Conservation (phyloP, 2,329 filamentous ascomycete genomes). For the Cryphonectria radicalis region DNA sequence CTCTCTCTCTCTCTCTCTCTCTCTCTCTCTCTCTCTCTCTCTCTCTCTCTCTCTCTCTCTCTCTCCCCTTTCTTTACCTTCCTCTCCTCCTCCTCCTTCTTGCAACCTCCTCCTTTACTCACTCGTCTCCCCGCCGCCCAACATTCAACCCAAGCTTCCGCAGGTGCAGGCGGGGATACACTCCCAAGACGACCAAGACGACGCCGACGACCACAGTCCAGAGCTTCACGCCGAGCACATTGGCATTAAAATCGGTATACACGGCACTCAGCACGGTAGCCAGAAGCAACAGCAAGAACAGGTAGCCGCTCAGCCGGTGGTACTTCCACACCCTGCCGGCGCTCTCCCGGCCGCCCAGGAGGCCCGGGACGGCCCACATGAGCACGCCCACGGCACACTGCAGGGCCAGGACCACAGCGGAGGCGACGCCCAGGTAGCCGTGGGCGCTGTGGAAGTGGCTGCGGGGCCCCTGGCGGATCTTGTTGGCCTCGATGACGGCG, state of each 20-base stretch:
- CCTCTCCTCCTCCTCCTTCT: not conserved
- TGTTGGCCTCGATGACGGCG: conserved; percentile 81
- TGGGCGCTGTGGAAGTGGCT: conserved; percentile 81
- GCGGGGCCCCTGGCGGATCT: conserved; percentile 57
- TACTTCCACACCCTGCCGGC: conserved; percentile 91
- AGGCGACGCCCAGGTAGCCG: conserved; percentile 79
- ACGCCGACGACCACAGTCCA: conserved; percentile 75
- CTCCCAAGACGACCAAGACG: conserved; percentile 69
- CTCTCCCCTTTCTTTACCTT: not conserved
- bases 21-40: not conserved
- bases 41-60: not conserved
- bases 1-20: too few relatives aligned
- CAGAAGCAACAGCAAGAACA: conserved; percentile 68
- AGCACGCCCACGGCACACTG: conserved; percentile 65
- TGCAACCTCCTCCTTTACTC: not conserved
- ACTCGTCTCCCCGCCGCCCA: not conserved
- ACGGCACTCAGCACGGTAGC: conserved; percentile 77
- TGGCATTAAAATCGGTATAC: conserved; percentile 73
- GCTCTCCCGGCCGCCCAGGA: conserved; percentile 73
- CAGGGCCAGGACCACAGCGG: conserved; percentile 54
- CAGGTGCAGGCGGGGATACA: conserved; percentile 79
- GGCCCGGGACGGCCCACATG: conserved; percentile 61
- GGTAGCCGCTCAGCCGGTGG: conserved; percentile 79
- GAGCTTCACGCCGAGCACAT: conserved; percentile 70
- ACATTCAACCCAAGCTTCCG: conserved; percentile 70